Base-by-base conservation (phyloP, 306 rosid species). In the Nissolia schottii region DNA sequence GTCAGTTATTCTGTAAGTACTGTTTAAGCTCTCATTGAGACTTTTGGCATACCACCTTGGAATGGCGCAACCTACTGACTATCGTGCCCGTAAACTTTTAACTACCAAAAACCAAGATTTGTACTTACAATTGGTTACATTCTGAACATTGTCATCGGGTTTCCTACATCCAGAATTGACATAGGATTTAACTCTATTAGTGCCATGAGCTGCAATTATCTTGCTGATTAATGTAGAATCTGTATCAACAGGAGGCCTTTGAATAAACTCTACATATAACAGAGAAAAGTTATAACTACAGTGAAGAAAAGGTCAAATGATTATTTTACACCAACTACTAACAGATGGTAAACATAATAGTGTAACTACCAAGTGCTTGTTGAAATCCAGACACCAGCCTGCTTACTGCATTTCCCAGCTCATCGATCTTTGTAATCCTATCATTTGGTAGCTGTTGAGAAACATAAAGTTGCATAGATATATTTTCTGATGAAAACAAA, bases 391-490 rank as follows among this genome's bases (percentile, higher is more conserved):
- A 40, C 59, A 93, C 84, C 40, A 87, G 86, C 82, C 70, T 82
- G 77, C 81, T 79, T 81, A 96, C 97, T 15, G 79, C 50, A 19
- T 62, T 65, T 51, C 81, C 90, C 81, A 89, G 49, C 76, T 84
- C 96, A 41, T 87, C 96, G 53, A 86, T 75, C 79, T 87, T 81
- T 23, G 90, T 60, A 73, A 86, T 80, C 80, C 97, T 93, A 73
- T 43, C 59, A 74, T 51, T 64, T 25, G 48, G 41, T 19, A 73
- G 64, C 71, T 62, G 60, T 55, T 66, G 77, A 86, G 73, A 70
- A 66, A 51, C 54, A 54, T 56, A 14, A 78, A 53, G 27, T 58
- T 66, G 24, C 23, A 67, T 64, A n/a, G 32, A 73, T 66, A 27
- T 34, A 48, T 65, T 29, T 16, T 73, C 19, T 48, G 70, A 57